phyloP scores from a whole-genome alignment of 2,329 filamentous ascomycete genomes.

The Stemphylium lycopersici region DNA sequence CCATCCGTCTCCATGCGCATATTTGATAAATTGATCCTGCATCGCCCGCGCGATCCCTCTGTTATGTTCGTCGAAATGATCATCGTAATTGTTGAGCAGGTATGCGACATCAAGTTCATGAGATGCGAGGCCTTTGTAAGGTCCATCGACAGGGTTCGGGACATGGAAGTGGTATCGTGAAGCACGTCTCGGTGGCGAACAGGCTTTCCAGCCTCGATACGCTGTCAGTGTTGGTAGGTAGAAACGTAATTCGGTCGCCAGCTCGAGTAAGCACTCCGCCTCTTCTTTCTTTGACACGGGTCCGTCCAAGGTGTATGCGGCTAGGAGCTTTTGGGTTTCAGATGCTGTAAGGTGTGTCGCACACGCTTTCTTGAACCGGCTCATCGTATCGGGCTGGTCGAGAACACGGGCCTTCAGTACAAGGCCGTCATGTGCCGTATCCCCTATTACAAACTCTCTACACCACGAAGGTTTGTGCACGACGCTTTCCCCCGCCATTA shows the following conservation, averaged over 20 bases:
- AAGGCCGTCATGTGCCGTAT: slow-evolving; percentile 53
- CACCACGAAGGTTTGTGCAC: slow-evolving; percentile 54
- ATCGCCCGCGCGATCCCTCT: slow-evolving; percentile 21
- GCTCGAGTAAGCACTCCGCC: slow-evolving; percentile 29
- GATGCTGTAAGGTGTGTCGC: slow-evolving; percentile 21
- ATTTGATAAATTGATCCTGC: slow-evolving; percentile 34
- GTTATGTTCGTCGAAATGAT: slow-evolving; percentile 18
- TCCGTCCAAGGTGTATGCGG: slow-evolving; percentile 48
- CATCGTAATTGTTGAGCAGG: slow-evolving; percentile 36
- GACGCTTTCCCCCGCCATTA: slow-evolving; percentile 20
- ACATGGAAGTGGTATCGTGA: slow-evolving; percentile 39
- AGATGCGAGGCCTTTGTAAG: slow-evolving; percentile 25
- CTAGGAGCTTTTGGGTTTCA: slow-evolving; percentile 25
- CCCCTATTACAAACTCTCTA: slow-evolving; percentile 54
- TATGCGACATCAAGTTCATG: slow-evolving; percentile 43
- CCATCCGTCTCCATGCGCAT: slow-evolving; percentile 34
- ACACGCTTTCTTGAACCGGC: slow-evolving; percentile 22
- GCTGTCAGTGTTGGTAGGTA: slow-evolving; percentile 50
- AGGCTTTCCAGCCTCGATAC: slow-evolving; percentile 39
- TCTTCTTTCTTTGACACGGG: slow-evolving; percentile 34
- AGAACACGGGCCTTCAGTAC: slow-evolving; percentile 43
- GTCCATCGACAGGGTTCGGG: slow-evolving; percentile 35
- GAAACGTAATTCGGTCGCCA: slow-evolving; percentile 56
- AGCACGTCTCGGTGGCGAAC: slow-evolving; percentile 5
- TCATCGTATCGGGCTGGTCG: slow-evolving; percentile 24